phyloP scores from a whole-genome alignment of 106 monocot genomes.

The Dendrobium nobile region DNA sequence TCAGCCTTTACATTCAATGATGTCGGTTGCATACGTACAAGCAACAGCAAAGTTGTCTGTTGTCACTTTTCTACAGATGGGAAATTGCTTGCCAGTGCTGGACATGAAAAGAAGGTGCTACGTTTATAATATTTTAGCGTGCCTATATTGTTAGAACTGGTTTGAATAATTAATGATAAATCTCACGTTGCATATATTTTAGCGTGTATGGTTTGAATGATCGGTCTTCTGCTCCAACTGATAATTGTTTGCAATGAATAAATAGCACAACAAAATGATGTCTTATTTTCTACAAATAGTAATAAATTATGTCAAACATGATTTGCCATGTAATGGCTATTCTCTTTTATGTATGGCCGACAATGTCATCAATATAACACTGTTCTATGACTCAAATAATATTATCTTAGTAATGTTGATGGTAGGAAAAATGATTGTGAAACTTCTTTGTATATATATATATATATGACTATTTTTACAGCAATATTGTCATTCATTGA shows the following conservation, averaged over 20 bases:
- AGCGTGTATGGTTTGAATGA: background rate
- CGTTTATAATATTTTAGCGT: background rate
- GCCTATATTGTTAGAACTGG: background rate
- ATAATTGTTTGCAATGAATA: background rate
- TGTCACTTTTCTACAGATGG: conserved; percentile 98
- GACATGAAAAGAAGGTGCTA: conserved; percentile 94
- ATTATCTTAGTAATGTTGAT: background rate
- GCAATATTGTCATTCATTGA: background rate
- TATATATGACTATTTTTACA: background rate
- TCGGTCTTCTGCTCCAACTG: background rate
- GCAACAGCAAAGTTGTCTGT: conserved; percentile 81
- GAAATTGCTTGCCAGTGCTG: conserved; percentile 85
- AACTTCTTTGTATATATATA: background rate
- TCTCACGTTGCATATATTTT: background rate
- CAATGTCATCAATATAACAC: too few relatives aligned
- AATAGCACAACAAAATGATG: background rate
- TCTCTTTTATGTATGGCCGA: too few relatives aligned
- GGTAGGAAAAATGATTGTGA: background rate
- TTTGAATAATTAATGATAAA: background rate
- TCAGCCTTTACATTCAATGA: conserved; percentile 69
- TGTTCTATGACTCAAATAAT: background rate
- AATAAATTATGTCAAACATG: background rate
- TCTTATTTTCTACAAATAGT: background rate
- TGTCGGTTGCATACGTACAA: conserved; percentile 57
- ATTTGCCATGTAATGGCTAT: background rate